Evolutionary conservation across 192 early-diverging fungal species (phyloP), one percentile per base, ranked within the genome.

Genomic region (Mortierella antarctica): DNA sequence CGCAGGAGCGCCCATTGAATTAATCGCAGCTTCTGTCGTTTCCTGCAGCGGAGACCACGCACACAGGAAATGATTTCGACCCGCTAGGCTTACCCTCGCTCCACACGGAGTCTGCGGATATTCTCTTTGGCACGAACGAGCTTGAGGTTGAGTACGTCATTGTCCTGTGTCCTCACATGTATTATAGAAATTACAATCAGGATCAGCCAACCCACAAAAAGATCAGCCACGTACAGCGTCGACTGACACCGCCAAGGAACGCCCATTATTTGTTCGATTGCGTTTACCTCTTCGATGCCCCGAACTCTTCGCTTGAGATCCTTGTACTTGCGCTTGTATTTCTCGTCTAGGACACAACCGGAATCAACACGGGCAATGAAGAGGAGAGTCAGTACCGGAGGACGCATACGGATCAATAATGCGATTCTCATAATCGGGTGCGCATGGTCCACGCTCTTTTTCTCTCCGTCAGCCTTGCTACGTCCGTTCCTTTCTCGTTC

Each of bases 231-330:
- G 31, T 31, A 31, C 31, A 31, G 31, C 3, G 31, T 31, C 31
- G 31, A 31, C 31, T 31, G 31, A 31, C 31, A 31, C 31, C 31
- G 31, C 31, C 31, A 31, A 31, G 31, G 31, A 31, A 31, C 31
- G 31, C 31, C 31, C 31, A 31, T 3, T 31, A 31, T 31, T 31
- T 31, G 31, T 31, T 31, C 31, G 31, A 31, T 2, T 31, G 1
- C 31, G 31, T 31, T 76, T 78, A 88, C 85, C 39, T 85, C 70
- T 77, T 86, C 85, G 62, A 86, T 84, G 50, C 85, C 77, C 58
- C 83, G 61, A 62, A 88, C 83, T 58, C 84, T 74, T 48, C 76
- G 82, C 71, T 85, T 85, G 49, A 87, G 83, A 45, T 84, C 73
- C 57, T 85, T 83, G 63, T 83, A 87, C 69, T 87, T 87, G 23